Base-by-base conservation (phyloP, 345 rosid genomes). In the Brassica carinata region DNA sequence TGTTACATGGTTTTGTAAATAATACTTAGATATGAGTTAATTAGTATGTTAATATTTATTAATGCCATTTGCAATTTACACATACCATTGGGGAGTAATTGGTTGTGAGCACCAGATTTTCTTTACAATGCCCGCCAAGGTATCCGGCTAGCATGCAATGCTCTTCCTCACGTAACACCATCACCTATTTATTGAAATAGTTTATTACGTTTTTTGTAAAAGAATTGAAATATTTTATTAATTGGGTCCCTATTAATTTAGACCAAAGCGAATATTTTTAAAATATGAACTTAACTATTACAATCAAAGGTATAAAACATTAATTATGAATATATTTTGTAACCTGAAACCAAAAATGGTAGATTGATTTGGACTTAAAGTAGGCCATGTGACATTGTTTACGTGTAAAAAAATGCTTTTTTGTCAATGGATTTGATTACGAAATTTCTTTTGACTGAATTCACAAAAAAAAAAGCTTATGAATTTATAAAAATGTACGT, bases 51-150 rank as follows among this genome's bases (percentile, higher is more conserved):
- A 23, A 7, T 70, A 10, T 11, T 61, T 61, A 61, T 30, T 36
- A 30, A 8, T 67, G 18, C 0, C 30, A 43, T 73, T 58, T 18
- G 8, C 23, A 58, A 19, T 73, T 61, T 75, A 33, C 8, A 1
- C 73, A 36, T 78, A 92, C 95, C 94, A 74, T 85, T 29, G 79
- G 74, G 64, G 75, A 38, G 72, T 70, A 81, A 73, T 66, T 78
- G 31, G 43, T 78, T 23, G 84, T 73, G 61, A 88, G 81, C 26
- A 84, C 36, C 62, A 89, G 59, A 82, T 86, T 86, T 26, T 62
- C 72, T 59, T 64, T 45, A 2, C 43, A 73, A 23, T 38, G 53
- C 34, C 27, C 67, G 29, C 71, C 85, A 7, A 88, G 40, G 19
- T 85, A 83, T 75, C 78, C 77, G 2, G 59, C 79, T 1, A 91